Conservation (phyloP, 2,329 filamentous ascomycete genomes). For the Leptographium radiaticola region DNA sequence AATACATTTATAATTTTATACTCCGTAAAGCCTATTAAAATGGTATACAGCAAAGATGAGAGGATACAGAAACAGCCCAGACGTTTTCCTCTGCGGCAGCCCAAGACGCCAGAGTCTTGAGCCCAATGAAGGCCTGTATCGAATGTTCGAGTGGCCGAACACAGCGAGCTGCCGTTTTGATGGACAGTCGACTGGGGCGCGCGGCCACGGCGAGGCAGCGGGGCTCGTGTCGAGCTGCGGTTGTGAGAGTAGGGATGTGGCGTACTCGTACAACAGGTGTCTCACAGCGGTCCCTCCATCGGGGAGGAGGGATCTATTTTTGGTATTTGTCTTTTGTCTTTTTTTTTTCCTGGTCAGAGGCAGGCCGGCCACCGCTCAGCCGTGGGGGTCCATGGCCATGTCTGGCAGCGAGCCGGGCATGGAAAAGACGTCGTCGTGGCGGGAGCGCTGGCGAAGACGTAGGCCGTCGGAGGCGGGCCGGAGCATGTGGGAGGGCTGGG, state of each 20-base stretch:
- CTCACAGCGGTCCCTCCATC: no score
- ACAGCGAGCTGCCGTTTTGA: no score
- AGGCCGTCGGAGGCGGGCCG: slow-evolving; percentile 18
- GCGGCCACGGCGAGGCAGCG: no score
- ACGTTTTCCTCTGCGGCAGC: no score
- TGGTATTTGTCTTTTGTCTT: not conserved
- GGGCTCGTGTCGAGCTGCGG: not conserved
- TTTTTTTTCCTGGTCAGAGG: not conserved
- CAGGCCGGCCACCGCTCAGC: slow-evolving; percentile 1
- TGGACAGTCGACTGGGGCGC: no score
- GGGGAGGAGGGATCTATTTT: not conserved
- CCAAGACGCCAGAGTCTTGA: no score
- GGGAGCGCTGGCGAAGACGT: slow-evolving; percentile 23
- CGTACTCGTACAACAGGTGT: not conserved
- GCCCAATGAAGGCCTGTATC: no score
- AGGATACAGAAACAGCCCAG: no score
- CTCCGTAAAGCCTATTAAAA: no score
- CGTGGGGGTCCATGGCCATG: slow-evolving; percentile 18
- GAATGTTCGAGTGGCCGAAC: no score
- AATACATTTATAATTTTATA: no score
- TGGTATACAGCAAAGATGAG: no score
- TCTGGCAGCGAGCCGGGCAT: slow-evolving; percentile 35
- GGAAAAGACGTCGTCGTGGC: slow-evolving; percentile 21
- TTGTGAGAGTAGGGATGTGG: not conserved
- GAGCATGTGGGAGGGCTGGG: slow-evolving; percentile 2